Conservation (phyloP, 495 filamentous ascomycete genomes). For the Neurospora sublineolata region DNA sequence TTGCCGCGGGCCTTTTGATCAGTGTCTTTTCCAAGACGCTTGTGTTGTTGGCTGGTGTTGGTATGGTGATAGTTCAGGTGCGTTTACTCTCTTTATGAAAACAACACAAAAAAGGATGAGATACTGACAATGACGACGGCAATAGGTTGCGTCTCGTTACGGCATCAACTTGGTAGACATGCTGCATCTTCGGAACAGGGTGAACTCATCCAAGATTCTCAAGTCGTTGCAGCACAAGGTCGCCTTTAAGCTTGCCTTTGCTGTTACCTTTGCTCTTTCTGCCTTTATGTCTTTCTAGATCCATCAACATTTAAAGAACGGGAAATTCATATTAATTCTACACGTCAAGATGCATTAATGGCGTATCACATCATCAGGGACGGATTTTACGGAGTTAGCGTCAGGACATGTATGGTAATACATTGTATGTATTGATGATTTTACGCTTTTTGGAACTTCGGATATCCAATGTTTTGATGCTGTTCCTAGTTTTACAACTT, state of each 20-base stretch:
- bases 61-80: conserved; percentile 62
- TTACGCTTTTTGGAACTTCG: not conserved
- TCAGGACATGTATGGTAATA: not conserved
- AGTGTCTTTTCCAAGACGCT: conserved; percentile 64
- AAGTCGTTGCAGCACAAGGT: conserved; percentile 52
- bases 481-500: not conserved
- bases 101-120: not conserved
- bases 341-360: not conserved
- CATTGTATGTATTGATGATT: not conserved
- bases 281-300: conserved; percentile 54
- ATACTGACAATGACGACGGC: not conserved
- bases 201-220: conserved; percentile 43
- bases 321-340: not conserved
- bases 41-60: conserved; percentile 59
- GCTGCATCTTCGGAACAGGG: conserved; percentile 24
- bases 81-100: conserved; percentile 7
- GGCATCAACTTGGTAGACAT: conserved; percentile 53
- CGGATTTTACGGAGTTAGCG: not conserved
- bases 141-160: conserved; percentile 56
- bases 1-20: conserved; percentile 58
- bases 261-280: conserved; percentile 62
- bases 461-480: not conserved
- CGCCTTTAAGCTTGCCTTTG: conserved; percentile 72
- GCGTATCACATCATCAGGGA: not conserved
- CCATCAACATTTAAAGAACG: not conserved